These are phyloP conservation scores for Boletus rubroflammeus DNA, from an alignment of 768 basidiomycete species.

Conservation along the genomic window DNA sequence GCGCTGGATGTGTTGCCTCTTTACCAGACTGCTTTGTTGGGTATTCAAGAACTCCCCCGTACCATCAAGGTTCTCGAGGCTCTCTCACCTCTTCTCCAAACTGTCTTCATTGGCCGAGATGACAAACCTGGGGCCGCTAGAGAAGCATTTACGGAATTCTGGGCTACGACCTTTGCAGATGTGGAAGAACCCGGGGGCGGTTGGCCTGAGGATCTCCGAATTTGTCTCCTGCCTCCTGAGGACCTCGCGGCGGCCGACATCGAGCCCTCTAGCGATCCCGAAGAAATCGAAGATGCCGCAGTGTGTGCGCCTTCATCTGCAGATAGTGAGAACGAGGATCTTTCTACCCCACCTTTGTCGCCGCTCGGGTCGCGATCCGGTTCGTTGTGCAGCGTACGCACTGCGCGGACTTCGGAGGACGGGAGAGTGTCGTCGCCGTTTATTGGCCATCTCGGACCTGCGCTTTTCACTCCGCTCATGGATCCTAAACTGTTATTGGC, in stretches of 20 bases:
- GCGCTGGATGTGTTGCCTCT: conserved; percentile 57
- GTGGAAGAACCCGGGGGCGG: conserved; percentile 41
- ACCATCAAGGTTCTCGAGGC: conserved; percentile 40
- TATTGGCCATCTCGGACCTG: conserved; percentile 28
- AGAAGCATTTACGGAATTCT: conserved; percentile 60
- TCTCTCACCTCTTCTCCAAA: conserved; percentile 50
- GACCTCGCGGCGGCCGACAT: not conserved
- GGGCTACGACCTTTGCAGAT: conserved; percentile 47
- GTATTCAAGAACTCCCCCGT: conserved; percentile 46
- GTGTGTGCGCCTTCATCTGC: conserved; percentile 3
- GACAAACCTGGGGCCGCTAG: conserved; percentile 43
- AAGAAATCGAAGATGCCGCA: conserved; percentile 19
- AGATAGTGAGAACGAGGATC: conserved; percentile 2
- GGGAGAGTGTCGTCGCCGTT: conserved; percentile 14
- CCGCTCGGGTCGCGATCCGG: not conserved
- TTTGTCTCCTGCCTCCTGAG: conserved; percentile 27
- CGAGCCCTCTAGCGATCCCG: conserved; percentile 26
- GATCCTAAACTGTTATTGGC: conserved; percentile 2
- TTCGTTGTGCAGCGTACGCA: conserved; percentile 4
- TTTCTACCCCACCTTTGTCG: conserved; percentile 12
- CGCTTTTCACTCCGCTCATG: conserved; percentile 18
- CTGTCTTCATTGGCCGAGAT: conserved; percentile 51
- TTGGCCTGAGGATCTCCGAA: conserved; percentile 50
- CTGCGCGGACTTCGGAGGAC: not conserved
- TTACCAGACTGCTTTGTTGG: conserved; percentile 57